Conservation (phyloP, 306 rosid species). For the Trifolium subterraneum region DNA sequence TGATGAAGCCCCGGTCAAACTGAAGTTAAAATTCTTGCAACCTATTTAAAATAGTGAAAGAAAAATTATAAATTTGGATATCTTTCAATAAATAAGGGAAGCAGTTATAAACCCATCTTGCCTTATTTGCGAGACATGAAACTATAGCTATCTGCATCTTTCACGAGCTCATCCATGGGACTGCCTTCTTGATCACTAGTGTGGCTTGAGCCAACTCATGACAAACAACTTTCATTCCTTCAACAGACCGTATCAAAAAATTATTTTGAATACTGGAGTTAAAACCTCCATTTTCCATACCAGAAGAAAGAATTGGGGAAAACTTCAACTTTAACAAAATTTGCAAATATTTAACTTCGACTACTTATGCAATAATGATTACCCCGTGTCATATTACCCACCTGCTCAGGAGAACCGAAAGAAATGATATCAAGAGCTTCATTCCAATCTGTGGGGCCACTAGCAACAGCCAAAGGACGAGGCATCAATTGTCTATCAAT, state of each 20-base stretch:
- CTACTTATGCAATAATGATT: background rate
- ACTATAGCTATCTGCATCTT: too few relatives aligned
- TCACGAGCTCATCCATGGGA: conserved; percentile 84
- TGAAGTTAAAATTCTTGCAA: too few relatives aligned
- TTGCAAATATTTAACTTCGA: background rate
- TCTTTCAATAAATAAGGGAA: too few relatives aligned
- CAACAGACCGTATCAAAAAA: conserved; percentile 79
- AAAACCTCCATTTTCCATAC: conserved; percentile 21
- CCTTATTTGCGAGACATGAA: too few relatives aligned
- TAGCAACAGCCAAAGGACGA: conserved; percentile 57
- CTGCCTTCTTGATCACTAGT: conserved; percentile 87
- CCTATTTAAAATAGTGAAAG: too few relatives aligned
- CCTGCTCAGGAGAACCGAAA: conserved; percentile 96
- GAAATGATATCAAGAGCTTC: conserved; percentile 95
- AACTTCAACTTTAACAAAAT: background rate
- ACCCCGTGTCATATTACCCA: conserved; percentile 17
- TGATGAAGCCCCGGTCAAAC: too few relatives aligned
- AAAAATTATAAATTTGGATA: too few relatives aligned
- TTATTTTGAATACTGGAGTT: conserved; percentile 38
- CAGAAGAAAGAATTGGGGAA: background rate
- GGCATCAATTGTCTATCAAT: conserved; percentile 62
- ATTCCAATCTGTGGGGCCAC: conserved; percentile 94
- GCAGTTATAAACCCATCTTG: too few relatives aligned
- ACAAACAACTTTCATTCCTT: conserved; percentile 98
- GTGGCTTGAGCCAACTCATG: conserved; percentile 95